Base-by-base conservation (phyloP, 2,329 filamentous ascomycete species). In the Drechslerella stenobrocha region DNA sequence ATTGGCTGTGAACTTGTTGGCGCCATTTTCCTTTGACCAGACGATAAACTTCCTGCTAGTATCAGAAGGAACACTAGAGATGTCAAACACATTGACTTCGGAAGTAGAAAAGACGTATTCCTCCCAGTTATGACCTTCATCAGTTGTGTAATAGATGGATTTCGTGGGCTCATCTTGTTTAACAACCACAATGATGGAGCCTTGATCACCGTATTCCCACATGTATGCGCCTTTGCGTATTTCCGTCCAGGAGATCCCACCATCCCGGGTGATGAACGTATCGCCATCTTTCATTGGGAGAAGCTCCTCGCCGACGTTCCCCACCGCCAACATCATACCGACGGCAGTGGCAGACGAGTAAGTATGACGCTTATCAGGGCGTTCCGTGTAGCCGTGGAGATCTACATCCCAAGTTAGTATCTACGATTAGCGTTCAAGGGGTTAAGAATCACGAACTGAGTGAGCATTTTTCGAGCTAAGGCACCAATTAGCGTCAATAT, bases 191-290 rank as follows among this genome's bases (percentile, higher is more conserved):
- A 97, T 84, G 73, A 97, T 87, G 3, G 90, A 93, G 24, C 93
- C 93, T 76, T 96, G 90, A 73, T 98, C 95, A 63, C 93, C 95
- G 75, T 90, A 96, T 74, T 95, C 89, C 90, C 90, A 98, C 74
- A 88, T 87, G 80, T 90, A 96, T 32, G 82, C 83, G 3, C 93
- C 95, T 77, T 95, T 91, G 78, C 88, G 92, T 69, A 92, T 85
- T 63, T 86, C 84, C 70, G 82, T 85, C 93, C 93, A 98, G 35
- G 80, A 88, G 52, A 97, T 82, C 57, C 95, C 95, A n/a, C 87
- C 93, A 75, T 98, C 91, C 0, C 82, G 82, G 8, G 90, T 95
- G 80, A 97, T 87, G 78, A 92, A 98, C 0, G 92, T 97, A 74
- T 93, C 87, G 11, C 87, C 87, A 13, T 92, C 84, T 53, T 87